Evolutionary conservation across 2,329 filamentous ascomycete species (phyloP).

Genomic region (Claviceps humidiphila): DNA sequence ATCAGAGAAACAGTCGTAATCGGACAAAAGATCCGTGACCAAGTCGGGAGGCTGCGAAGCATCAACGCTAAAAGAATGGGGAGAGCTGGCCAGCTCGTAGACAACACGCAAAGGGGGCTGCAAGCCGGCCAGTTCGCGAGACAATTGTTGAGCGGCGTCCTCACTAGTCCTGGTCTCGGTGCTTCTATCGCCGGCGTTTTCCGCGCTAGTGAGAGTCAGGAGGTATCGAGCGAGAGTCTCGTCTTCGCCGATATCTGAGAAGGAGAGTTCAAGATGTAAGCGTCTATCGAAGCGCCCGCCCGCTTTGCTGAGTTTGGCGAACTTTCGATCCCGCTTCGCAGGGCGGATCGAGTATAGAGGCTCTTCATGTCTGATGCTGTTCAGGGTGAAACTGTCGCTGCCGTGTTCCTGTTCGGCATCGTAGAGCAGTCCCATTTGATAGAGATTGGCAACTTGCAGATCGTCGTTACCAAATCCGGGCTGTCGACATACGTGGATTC

Average conservation of each 20-base stretch:
- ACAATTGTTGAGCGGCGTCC: slow-evolving; percentile 8
- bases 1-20: slow-evolving; percentile 25
- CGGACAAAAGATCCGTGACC: slow-evolving; percentile 19
- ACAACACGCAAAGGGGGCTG: slow-evolving; percentile 25
- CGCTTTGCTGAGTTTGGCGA: slow-evolving; percentile 7
- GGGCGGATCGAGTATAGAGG: slow-evolving; percentile 25
- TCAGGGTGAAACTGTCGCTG: slow-evolving; percentile 22
- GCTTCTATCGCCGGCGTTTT: slow-evolving; percentile 6
- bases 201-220: slow-evolving; percentile 10
- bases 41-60: slow-evolving; percentile 24
- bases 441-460: slow-evolving; percentile 26
- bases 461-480: slow-evolving; percentile 15
- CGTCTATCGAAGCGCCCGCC: slow-evolving; percentile 9
- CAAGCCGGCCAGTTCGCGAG: slow-evolving; percentile 5
- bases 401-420: slow-evolving; percentile 21
- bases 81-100: slow-evolving; percentile 24
- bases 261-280: slow-evolving; percentile 27
- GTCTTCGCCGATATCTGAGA: slow-evolving; percentile 28
- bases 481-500: slow-evolving; percentile 14
- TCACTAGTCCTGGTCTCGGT: slow-evolving; percentile 5
- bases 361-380: slow-evolving; percentile 24
- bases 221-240: slow-evolving; percentile 25
- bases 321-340: slow-evolving; percentile 19
- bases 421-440: slow-evolving; percentile 31
- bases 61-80: slow-evolving; percentile 21